A percentile compares a stretch with the other conserved stretches of the same genome.
Conservation (phyloP, 164 flowering plant species). For the Amborella trichopoda region DNA sequence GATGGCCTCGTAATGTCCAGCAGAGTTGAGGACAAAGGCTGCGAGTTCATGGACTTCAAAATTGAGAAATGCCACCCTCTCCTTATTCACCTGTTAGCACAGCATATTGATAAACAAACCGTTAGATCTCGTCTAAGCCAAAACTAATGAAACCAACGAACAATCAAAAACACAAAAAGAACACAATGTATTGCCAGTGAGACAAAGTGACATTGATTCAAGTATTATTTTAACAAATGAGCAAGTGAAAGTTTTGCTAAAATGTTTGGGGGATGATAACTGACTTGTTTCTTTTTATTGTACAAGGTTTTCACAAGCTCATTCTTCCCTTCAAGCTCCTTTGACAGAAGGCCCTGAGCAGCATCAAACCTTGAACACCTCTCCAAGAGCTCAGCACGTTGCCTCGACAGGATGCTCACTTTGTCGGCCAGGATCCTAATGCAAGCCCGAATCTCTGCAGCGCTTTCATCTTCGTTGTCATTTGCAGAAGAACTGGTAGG, state of each 20-base stretch:
- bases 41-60: conserved; percentile 87
- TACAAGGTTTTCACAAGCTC: conserved; percentile 66
- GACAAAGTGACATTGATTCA: too few relatives aligned
- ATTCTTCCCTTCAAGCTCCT: conserved; percentile 85
- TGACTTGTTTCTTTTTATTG: conserved; percentile 90
- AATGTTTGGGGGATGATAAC: neutral
- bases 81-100: conserved; percentile 72
- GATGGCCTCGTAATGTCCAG: conserved; percentile 80
- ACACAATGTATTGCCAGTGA: too few relatives aligned
- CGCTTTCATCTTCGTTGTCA: conserved; percentile 69
- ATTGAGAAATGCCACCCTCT: conserved; percentile 79
- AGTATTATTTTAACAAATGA: too few relatives aligned
- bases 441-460: conserved; percentile 67
- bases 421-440: conserved; percentile 76
- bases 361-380: conserved; percentile 59
- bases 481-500: conserved; percentile 40
- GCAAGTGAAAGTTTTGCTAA: neutral
- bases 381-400: conserved; percentile 62
- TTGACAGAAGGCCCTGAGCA: conserved; percentile 44
- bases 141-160: too few relatives aligned
- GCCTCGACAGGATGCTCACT: conserved; percentile 59
- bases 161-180: too few relatives aligned
- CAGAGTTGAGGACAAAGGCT: conserved; percentile 72
- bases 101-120: neutral
- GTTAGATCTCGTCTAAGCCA: too few relatives aligned